Conservation (phyloP, 2,329 filamentous ascomycete species). For the Talaromyces sp. region DNA sequence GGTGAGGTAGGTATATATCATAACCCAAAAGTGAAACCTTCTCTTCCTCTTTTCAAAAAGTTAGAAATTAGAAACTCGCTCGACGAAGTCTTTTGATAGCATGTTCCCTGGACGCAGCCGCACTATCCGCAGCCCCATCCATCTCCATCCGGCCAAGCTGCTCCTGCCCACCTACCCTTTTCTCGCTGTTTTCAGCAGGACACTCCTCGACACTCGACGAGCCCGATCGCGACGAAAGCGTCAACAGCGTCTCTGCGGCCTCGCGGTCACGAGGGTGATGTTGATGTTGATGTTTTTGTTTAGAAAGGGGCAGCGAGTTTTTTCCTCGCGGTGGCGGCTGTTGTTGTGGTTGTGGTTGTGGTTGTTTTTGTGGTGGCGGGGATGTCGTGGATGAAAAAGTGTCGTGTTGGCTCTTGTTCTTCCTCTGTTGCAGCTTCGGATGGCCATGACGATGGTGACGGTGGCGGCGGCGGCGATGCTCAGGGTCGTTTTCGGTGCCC, state of each 20-base stretch:
- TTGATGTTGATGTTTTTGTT: background rate
- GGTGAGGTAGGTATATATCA: too few relatives aligned
- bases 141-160: background rate
- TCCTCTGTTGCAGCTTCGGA: background rate
- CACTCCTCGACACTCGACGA: slow-evolving; percentile 2
- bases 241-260: slow-evolving; percentile 6
- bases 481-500: background rate
- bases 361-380: background rate
- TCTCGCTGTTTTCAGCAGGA: background rate
- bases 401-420: background rate
- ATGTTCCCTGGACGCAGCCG: background rate
- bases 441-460: background rate
- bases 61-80: slow-evolving; percentile 11
- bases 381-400: background rate
- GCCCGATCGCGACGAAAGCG: slow-evolving; percentile 9
- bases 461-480: background rate
- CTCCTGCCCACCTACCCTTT: background rate
- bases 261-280: slow-evolving; percentile 1
- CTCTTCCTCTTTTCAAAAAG: background rate
- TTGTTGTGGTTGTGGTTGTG: background rate
- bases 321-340: too few relatives aligned
- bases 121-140: background rate
- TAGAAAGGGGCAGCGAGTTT: background rate
- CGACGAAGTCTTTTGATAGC: slow-evolving; percentile 6
- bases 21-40: background rate